Base-by-base conservation (phyloP, 148 eudicot genomes). In the Fagopyrum esculentum region DNA sequence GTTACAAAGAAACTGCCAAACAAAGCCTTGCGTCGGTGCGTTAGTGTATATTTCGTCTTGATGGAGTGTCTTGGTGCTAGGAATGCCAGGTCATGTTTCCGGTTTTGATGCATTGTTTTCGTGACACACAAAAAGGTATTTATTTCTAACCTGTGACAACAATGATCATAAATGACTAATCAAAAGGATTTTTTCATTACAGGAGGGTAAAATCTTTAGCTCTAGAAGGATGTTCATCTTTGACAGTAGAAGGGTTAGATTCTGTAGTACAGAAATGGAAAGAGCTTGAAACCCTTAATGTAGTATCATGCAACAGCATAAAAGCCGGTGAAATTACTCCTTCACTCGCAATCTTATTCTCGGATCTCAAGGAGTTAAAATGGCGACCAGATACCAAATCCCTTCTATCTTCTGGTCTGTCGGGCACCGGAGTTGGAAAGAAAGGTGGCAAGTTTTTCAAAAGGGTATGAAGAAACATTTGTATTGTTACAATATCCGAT, bases 321-420 rank as follows among this genome's bases (percentile, higher is more conserved):
- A 95, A 89, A 79, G 97, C 88, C 75, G 80, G 91, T 43, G 93
- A 89, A 71, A 84, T 92, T 60, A 85, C 98, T 69, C 83, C 96
- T 26, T 90, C 85, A 55, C 77, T 95, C 75, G 98, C 98, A 35
- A 80, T 83, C 47, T 73, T 92, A 73, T 92, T 95, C 81, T 89
- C 89, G 57, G 82, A 75, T 75, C 89, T 95, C 73, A 92, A 92
- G 82, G 97, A 90, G 84, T 75, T 95, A 77, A 95, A 89, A 74
- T 95, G 98, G 98, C 78, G 90, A 73, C 98, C 98, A 57, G 96
- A 90, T 92, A 82, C 98, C 72, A 86, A 78, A 77, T 92, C 96
- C 78, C 74, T 90, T 47, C 81, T 95, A 15, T 74, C 87, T 15
- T 86, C 93, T 74, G 85, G 92, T 81, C 96, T 95, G 76, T 84